Evolutionary conservation across 352 stramenopile species (phyloP).

Genomic region (Pythium brassicae): DNA sequence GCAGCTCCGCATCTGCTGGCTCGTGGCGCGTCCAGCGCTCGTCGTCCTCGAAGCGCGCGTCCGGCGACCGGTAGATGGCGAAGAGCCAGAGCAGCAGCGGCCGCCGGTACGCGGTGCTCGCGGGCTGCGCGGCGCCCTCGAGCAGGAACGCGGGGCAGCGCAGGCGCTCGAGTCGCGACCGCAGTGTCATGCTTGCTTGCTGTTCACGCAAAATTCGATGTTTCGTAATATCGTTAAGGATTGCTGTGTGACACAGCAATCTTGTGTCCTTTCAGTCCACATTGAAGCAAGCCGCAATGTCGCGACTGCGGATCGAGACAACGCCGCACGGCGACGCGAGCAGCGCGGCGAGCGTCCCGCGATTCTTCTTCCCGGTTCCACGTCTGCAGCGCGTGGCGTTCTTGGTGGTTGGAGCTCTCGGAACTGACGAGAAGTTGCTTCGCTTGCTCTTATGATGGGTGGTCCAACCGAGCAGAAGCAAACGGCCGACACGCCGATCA

Average conservation of each 20-base stretch:
- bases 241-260: no score
- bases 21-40: conserved; percentile 29
- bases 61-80: conserved; percentile 28
- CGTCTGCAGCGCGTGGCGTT: not conserved
- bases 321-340: not conserved
- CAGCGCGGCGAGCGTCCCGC: conserved; percentile 24
- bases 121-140: not conserved
- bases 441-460: not conserved
- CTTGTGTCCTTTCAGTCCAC: no score
- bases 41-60: conserved; percentile 20
- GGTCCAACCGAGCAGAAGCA: conserved; percentile 7
- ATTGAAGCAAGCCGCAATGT: no score
- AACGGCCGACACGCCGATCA: not conserved
- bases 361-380: conserved; percentile 43
- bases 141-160: conserved; percentile 34
- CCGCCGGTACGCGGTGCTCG: conserved; percentile 14
- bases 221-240: no score
- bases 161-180: conserved; percentile 22
- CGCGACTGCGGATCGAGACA: conserved; percentile 8
- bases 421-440: not conserved
- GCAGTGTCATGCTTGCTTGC: conserved; percentile 8
- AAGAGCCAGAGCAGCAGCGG: conserved; percentile 44
- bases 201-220: no score
- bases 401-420: not conserved
- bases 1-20: conserved; percentile 23